Percentiles rank a stretch among this genome's conserved stretches.
Evolutionary conservation across 805 yeast genomes (phyloP).

Genomic region (Lipomyces chichibuensis): DNA sequence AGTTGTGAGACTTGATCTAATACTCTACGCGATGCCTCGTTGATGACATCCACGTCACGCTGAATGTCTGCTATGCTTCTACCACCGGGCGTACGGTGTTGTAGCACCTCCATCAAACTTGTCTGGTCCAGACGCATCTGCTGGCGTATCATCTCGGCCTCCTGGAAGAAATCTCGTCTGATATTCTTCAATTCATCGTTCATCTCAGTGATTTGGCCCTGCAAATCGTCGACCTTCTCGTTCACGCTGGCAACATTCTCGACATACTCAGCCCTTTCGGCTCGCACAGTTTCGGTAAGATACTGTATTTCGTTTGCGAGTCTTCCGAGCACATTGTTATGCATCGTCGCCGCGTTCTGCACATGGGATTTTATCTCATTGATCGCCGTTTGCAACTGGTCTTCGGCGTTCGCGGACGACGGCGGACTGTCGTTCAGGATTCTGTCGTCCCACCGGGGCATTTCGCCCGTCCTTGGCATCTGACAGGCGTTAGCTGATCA

Average conservation of each 20-base stretch:
- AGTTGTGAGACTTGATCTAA: conserved; percentile 1
- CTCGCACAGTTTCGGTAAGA: conserved; percentile 14
- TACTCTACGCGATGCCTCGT: conserved; percentile 16
- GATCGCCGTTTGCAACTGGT: conserved; percentile 22
- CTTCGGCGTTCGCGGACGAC: conserved; percentile 15
- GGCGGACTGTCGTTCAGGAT: conserved; percentile 20
- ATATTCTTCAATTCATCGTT: conserved; percentile 17
- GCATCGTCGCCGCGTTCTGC: conserved; percentile 21
- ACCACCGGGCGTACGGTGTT: conserved; percentile 6
- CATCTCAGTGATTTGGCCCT: conserved; percentile 15
- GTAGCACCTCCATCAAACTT: conserved; percentile 9
- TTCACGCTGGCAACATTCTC: conserved; percentile 8
- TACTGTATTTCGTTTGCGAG: conserved; percentile 22
- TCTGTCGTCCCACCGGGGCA: conserved; percentile 31
- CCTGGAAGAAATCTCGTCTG: conserved; percentile 8
- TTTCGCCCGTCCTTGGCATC: conserved; percentile 11
- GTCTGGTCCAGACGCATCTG: conserved; percentile 8
- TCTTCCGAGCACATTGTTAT: conserved; percentile 15
- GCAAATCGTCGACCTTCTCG: conserved; percentile 21
- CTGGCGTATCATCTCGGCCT: conserved; percentile 13
- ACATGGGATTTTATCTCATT: conserved; percentile 16
- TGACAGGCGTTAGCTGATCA: neutral
- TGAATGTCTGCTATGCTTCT: conserved; percentile 18
- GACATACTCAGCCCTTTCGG: conserved; percentile 17
- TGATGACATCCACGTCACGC: conserved; percentile 28